A percentile compares a stretch with the other conserved stretches of the same genome.
Evolutionary conservation across 1,284 basidiomycete genomes (phyloP).

Genomic region (Jaminaea rosea): DNA sequence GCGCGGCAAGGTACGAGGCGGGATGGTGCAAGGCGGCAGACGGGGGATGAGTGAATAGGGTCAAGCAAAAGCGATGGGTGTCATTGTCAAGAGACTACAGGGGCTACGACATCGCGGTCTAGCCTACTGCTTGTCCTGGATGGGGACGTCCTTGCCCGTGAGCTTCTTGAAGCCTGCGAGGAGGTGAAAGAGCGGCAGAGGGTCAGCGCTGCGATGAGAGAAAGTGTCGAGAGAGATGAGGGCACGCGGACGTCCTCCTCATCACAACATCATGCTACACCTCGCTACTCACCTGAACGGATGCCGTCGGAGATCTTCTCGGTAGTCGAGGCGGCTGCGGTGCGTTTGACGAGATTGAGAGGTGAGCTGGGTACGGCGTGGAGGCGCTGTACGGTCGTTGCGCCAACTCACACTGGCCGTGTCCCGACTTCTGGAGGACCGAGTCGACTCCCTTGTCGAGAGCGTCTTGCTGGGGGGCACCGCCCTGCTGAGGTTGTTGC

Average conservation of each 20-base stretch:
- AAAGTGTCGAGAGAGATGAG: too few species aligned
- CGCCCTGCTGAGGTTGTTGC: not conserved
- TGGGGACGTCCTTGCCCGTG: conserved; percentile 33
- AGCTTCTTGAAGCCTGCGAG: conserved; percentile 23
- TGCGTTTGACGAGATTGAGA: not conserved
- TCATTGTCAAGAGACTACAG: too few species aligned
- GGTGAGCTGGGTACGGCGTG: not conserved
- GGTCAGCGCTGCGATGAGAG: too few species aligned
- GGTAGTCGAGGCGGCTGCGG: conserved; percentile 13
- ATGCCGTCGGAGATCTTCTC: conserved; percentile 36
- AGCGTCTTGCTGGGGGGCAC: conserved; percentile 21
- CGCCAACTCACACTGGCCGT: conserved; percentile 12
- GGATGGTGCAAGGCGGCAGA: too few species aligned
- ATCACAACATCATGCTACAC: not conserved
- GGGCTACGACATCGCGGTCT: too few species aligned
- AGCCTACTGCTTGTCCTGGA: conserved; percentile 37
- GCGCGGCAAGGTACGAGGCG: too few species aligned
- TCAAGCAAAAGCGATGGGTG: too few species aligned
- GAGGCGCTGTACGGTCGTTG: not conserved
- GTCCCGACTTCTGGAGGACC: conserved; percentile 17
- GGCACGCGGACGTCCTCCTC: not conserved
- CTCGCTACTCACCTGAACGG: conserved; percentile 22
- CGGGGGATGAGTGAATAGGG: too few species aligned
- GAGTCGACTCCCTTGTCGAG: conserved; percentile 29
- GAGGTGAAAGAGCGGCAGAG: not conserved